Conservation (phyloP, 768 basidiomycete genomes). For the Psilocybe subaeruginosa region DNA sequence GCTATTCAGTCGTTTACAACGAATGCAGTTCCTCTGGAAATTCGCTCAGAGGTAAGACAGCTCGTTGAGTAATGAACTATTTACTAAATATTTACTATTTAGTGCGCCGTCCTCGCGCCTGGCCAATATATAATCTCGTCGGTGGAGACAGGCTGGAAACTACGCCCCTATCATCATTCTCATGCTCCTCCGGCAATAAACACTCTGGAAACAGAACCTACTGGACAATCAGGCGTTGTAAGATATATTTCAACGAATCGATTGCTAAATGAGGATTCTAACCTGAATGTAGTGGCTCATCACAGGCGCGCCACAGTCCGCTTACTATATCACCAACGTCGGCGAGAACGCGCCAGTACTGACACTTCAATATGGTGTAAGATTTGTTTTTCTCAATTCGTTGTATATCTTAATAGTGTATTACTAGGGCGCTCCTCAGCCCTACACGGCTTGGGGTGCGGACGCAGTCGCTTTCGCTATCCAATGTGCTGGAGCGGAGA, state of each 20-base stretch:
- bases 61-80: too few relatives aligned
- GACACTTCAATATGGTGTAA: constrained; percentile 5
- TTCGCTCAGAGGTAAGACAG: background rate
- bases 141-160: background rate
- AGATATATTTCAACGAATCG: background rate
- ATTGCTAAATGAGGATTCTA: too few relatives aligned
- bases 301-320: constrained; percentile 1
- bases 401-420: too few relatives aligned
- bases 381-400: background rate
- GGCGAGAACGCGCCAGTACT: background rate
- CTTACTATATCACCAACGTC: constrained; percentile 7
- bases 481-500: constrained; percentile 6
- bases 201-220: background rate
- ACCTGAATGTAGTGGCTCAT: background rate
- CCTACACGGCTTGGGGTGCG: background rate
- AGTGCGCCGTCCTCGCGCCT: constrained; percentile 2
- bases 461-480: constrained; percentile 3
- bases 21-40: background rate
- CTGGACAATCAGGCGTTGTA: constrained; percentile 6
- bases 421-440: constrained; percentile 3
- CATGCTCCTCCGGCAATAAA: constrained; percentile 5
- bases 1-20: background rate
- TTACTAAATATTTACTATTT: background rate
- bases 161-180: constrained; percentile 6
- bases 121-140: constrained; percentile 6